Evolutionary conservation across 805 yeast species (phyloP), one percentile per base, ranked within the genome.

Genomic region (Metschnikowia gelsemii): DNA sequence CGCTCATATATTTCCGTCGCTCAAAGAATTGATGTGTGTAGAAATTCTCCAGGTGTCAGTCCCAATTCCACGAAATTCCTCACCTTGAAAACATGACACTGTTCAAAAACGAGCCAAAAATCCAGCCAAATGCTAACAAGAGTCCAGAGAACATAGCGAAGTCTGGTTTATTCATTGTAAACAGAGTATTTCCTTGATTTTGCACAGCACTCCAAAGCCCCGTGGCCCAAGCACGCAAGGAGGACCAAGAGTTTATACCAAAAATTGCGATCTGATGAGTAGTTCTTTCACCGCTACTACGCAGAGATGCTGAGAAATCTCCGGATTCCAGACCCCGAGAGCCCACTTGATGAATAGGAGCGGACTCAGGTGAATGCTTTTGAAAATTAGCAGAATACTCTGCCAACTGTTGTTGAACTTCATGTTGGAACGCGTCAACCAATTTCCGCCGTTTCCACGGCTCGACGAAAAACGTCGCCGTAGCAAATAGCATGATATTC

Each of bases 401-500:
- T 8, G 41, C 51, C 25, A 52, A 24, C 16, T 42, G 40, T 26
- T 24, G 72, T 49, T 73, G 79, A 9, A 90, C 95, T 56, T 84
- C 86, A 18, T 74, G 80, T 54, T 91, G 96, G 64, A 93, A 93
- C 1, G 89, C 78, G 8, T 79, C 79, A 16, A 91, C 95, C 46
- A 93, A 66, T 42, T 90, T 70, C 43, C 79, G 70, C 49, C 99
- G 70, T 57, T 89, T 93, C 91, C 96, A 88, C 0, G 99, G 99
- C 66, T 93, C 99, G 35, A 93, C 78, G 1, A 89, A 72, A 52
- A 93, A 68, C 50, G 95, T 96, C 13, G 95, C 93, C 5, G 86
- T 69, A 3, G 89, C 56, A 50, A 93, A 89, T 20, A 95, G 62
- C 7, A 85, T 38, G 19, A 91, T 74, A 65, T 93, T 93, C 49